Percentiles rank a stretch among this genome's conserved stretches.
Conservation (phyloP, 2,329 filamentous ascomycete species). For the Aureobasidium sp. region DNA sequence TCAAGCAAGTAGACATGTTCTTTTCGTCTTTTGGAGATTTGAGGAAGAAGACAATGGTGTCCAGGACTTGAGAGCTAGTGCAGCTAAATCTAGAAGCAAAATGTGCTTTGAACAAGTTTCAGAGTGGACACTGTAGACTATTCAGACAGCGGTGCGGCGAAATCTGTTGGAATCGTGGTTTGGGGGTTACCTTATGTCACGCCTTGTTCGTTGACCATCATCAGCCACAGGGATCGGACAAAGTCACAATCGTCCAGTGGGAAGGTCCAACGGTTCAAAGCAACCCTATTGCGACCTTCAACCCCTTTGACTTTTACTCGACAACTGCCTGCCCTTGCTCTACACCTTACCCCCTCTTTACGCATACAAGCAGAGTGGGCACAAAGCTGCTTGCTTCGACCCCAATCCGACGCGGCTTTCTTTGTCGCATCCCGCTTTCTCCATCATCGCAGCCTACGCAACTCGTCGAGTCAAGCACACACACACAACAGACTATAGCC, state of each 20-base stretch:
- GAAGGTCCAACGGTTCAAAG: constrained; percentile 8
- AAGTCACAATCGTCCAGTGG: background rate
- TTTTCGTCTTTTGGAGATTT: background rate
- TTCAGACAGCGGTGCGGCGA: constrained; percentile 4
- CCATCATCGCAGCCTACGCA: background rate
- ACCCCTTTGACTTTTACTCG: constrained; percentile 1
- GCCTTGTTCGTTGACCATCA: background rate
- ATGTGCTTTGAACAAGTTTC: background rate
- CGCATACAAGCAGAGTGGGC: background rate
- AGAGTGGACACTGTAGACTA: background rate
- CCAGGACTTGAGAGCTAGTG: no score
- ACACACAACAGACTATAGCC: background rate
- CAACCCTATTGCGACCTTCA: constrained; percentile 2
- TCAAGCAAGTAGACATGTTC: background rate
- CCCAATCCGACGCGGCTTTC: background rate
- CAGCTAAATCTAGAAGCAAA: background rate
- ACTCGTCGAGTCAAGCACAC: background rate
- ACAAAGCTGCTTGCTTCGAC: background rate
- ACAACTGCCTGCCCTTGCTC: background rate
- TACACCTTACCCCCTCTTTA: background rate
- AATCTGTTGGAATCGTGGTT: background rate
- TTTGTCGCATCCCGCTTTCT: constrained; percentile 9
- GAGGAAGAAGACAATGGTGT: background rate
- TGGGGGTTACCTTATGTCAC: background rate
- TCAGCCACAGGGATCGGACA: constrained; percentile 1